A percentile compares a stretch with the other conserved stretches of the same genome.
These are phyloP conservation scores for Didymella glomerata DNA, from an alignment of 2,329 filamentous ascomycete species.

Conservation along the genomic window DNA sequence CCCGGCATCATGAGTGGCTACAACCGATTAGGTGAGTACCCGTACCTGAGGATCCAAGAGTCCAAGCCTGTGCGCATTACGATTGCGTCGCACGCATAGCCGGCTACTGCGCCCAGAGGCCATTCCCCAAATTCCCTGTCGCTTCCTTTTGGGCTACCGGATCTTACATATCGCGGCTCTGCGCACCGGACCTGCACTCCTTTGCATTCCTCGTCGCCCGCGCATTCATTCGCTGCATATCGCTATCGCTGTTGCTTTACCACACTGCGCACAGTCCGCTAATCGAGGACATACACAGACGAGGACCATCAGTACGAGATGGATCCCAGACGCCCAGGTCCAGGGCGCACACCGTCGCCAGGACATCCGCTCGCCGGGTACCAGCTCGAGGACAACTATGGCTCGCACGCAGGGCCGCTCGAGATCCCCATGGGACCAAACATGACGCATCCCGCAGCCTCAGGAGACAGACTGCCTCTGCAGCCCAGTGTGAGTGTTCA, in stretches of 20 bases:
- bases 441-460: conserved; percentile 58
- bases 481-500: conserved; percentile 78
- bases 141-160: conserved; percentile 7
- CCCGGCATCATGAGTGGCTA: conserved; percentile 45
- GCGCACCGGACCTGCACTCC: conserved; percentile 12
- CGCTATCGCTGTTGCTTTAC: conserved; percentile 10
- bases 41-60: conserved; percentile 17
- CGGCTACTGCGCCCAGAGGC: conserved; percentile 26
- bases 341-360: conserved; percentile 72
- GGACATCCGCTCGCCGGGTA: conserved; percentile 79
- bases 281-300: conserved; percentile 30
- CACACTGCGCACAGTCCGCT: conserved; percentile 34
- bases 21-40: conserved; percentile 49
- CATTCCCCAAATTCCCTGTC: conserved; percentile 19
- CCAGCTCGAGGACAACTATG: conserved; percentile 82
- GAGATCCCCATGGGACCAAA: conserved; percentile 73
- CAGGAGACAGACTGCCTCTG: conserved; percentile 79
- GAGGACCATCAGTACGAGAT: conserved; percentile 50
- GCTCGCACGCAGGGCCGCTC: conserved; percentile 62
- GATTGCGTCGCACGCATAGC: conserved; percentile 24
- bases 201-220: conserved; percentile 20
- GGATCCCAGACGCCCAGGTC: conserved; percentile 60
- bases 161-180: conserved; percentile 14
- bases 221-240: conserved; percentile 24
- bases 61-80: conserved; percentile 17